Evolutionary conservation across 768 basidiomycete species (phyloP).

Genomic region (Floccularia luteovirens): DNA sequence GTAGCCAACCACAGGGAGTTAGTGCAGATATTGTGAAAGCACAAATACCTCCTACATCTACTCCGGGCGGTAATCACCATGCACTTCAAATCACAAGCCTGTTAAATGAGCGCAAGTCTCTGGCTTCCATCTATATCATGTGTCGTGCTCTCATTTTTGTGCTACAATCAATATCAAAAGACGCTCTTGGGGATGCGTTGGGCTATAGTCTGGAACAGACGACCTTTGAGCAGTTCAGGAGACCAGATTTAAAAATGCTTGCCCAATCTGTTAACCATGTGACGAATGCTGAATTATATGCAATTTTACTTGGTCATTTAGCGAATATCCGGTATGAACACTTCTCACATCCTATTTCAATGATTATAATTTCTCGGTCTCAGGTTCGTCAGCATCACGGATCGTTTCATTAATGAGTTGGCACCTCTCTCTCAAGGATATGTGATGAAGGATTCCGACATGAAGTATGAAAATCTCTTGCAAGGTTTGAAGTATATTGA

Average conservation of each 20-base stretch:
- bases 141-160: constrained; percentile 80
- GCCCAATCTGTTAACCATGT: constrained; percentile 69
- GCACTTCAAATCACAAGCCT: constrained; percentile 39
- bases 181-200: constrained; percentile 68
- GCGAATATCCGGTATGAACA: constrained; percentile 65
- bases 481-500: constrained; percentile 75
- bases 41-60: constrained; percentile 29
- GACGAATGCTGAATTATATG: constrained; percentile 76
- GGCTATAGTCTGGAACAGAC: constrained; percentile 82
- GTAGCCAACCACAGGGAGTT: constrained; percentile 61
- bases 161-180: constrained; percentile 64
- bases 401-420: constrained; percentile 80
- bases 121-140: constrained; percentile 86
- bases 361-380: background rate
- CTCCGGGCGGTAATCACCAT: constrained; percentile 24
- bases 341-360: too few species aligned
- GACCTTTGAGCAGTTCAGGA: constrained; percentile 79
- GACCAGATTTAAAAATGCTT: constrained; percentile 60
- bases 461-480: constrained; percentile 79
- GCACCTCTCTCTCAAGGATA: constrained; percentile 67
- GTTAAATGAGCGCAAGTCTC: constrained; percentile 66
- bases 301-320: constrained; percentile 77
- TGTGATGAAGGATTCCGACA: constrained; percentile 73
- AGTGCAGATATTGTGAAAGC: constrained; percentile 37
- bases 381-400: constrained; percentile 89